A percentile compares a stretch with the other conserved stretches of the same genome.
Evolutionary conservation across 768 basidiomycete genomes (phyloP).

Genomic region (Mycena indigotica): DNA sequence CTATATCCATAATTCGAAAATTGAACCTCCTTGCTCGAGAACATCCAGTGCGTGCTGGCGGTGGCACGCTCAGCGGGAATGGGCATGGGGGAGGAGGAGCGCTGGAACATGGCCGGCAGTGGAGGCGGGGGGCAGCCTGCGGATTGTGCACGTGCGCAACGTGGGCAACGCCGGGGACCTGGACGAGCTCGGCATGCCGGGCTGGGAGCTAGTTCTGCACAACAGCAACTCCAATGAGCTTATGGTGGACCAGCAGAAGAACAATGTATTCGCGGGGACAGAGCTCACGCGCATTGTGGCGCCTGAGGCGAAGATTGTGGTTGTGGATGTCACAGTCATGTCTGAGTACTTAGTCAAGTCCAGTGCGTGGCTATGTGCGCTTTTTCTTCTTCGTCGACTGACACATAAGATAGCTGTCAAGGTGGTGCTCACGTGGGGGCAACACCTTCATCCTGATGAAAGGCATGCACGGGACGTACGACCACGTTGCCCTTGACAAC

Average conservation of each 20-base stretch:
- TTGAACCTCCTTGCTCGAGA: too few relatives aligned
- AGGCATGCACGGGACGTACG: too few relatives aligned
- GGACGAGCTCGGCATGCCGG: slow-evolving; percentile 56
- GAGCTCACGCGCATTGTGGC: slow-evolving; percentile 50
- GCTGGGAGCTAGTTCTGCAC: slow-evolving; percentile 61
- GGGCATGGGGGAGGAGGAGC: too few relatives aligned
- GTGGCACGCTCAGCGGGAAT: too few relatives aligned
- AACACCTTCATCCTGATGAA: too few relatives aligned
- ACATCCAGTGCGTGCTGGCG: too few relatives aligned
- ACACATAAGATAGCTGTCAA: too few relatives aligned
- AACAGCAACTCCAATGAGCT: slow-evolving; percentile 12
- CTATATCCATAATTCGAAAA: too few relatives aligned
- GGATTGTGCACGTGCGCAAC: slow-evolving; percentile 71
- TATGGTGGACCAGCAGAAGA: slow-evolving; percentile 67
- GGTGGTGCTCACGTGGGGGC: too few relatives aligned
- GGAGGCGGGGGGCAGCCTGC: neutral
- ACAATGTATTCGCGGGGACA: slow-evolving; percentile 63
- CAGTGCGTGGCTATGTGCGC: slow-evolving; percentile 35
- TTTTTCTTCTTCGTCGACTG: neutral
- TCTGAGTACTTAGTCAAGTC: slow-evolving; percentile 64
- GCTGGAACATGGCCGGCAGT: too few relatives aligned
- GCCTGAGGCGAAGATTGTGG: slow-evolving; percentile 59
- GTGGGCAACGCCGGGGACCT: slow-evolving; percentile 61
- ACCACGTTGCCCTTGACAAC: too few relatives aligned
- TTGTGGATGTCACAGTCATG: slow-evolving; percentile 67